Evolutionary conservation across 768 basidiomycete genomes (phyloP).

Genomic region (Termitomyces sp.): DNA sequence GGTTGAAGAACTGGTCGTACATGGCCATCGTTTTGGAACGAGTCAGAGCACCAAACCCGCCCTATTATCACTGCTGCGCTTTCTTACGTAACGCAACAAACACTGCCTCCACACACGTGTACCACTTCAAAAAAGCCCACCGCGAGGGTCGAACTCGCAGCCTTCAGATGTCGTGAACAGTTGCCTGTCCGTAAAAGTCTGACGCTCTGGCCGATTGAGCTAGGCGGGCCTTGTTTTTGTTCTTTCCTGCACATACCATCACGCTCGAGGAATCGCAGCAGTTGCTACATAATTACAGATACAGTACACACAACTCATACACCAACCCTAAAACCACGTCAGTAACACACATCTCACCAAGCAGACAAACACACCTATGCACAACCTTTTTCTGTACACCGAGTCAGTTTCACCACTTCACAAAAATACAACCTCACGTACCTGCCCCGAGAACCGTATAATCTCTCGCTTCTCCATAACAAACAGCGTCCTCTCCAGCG

Average conservation of each 20-base stretch:
- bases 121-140: slow-evolving; percentile 8
- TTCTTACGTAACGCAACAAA: slow-evolving; percentile 1
- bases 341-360: neutral
- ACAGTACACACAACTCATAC: neutral
- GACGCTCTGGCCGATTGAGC: slow-evolving; percentile 67
- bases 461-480: slow-evolving; percentile 94
- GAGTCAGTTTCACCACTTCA: neutral
- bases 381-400: slow-evolving; percentile 41
- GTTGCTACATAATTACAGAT: too few relatives aligned
- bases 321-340: slow-evolving; percentile 17
- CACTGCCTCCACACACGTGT: too few relatives aligned
- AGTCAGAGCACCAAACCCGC: neutral
- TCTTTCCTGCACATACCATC: neutral
- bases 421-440: slow-evolving; percentile 16
- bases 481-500: slow-evolving; percentile 87
- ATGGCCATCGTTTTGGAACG: neutral
- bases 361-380: slow-evolving; percentile 17
- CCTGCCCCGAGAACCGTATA: slow-evolving; percentile 83
- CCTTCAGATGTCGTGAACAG: slow-evolving; percentile 50
- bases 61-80: slow-evolving; percentile 5
- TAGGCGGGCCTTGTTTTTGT: slow-evolving; percentile 39
- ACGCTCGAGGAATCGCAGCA: neutral
- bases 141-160: slow-evolving; percentile 85
- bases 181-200: slow-evolving; percentile 38
- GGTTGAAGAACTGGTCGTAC: slow-evolving; percentile 11